These are phyloP conservation scores for Calonectria hawksworthii DNA, from an alignment of 2,329 filamentous ascomycete genomes.

Conservation along the genomic window DNA sequence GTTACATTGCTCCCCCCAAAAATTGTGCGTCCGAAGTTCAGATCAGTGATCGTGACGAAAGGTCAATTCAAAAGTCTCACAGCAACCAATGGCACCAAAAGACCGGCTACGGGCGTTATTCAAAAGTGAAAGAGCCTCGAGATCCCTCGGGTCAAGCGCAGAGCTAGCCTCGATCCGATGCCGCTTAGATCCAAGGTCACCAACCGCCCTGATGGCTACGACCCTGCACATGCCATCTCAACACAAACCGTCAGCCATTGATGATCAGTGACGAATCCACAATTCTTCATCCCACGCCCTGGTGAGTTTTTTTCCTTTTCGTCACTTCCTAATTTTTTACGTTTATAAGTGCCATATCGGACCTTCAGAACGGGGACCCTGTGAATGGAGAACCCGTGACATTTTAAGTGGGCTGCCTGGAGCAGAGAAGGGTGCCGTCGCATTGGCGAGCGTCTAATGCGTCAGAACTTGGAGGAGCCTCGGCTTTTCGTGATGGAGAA, in stretches of 20 bases:
- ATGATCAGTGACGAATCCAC: not conserved
- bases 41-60: not conserved
- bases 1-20: not conserved
- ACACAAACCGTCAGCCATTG: not conserved
- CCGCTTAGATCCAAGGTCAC: not conserved
- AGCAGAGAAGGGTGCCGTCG: constrained; percentile 3
- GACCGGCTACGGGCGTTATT: not conserved
- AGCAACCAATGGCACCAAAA: too few species aligned
- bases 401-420: constrained; percentile 10
- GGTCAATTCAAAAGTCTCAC: not conserved
- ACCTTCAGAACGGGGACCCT: not conserved
- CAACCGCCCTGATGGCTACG: not conserved
- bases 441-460: not conserved
- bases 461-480: not conserved
- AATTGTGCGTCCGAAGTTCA: not conserved
- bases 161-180: not conserved
- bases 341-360: constrained; percentile 3
- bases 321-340: not conserved
- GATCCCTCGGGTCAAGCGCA: not conserved
- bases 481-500: constrained; percentile 5
- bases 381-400: not conserved
- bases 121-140: not conserved
- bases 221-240: not conserved
- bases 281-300: not conserved
- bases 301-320: not conserved